Percentiles rank a stretch among this genome's conserved stretches.
These are phyloP conservation scores for Herpotrichia juniperi DNA, from an alignment of 2,329 filamentous ascomycete species.

Conservation along the genomic window DNA sequence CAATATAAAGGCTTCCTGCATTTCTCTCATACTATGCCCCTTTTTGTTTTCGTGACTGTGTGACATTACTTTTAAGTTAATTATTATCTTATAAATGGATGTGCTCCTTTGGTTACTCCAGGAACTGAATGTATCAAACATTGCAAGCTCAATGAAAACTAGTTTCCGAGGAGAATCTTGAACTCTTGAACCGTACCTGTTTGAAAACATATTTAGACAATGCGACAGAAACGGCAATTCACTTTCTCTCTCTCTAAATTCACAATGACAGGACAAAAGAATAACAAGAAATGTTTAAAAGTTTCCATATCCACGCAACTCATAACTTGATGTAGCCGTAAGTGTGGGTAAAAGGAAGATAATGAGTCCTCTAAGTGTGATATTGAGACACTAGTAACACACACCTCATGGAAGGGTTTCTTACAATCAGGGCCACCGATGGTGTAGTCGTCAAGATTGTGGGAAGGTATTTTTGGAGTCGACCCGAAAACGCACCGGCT, in stretches of 20 bases:
- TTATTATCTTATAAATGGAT: no score
- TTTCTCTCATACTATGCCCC: no score
- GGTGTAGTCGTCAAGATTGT: no score
- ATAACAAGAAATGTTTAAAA: neutral
- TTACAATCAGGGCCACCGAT: no score
- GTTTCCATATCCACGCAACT: neutral
- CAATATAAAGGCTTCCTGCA: no score
- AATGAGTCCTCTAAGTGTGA: neutral
- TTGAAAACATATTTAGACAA: no score
- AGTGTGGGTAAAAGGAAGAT: neutral
- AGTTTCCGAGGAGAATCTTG: neutral
- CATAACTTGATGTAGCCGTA: neutral
- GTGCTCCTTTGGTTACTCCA: no score
- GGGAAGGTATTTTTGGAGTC: no score
- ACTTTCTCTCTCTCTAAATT: neutral
- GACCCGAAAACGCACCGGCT: no score
- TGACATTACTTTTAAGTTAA: no score
- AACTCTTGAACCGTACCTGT: no score
- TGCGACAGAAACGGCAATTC: neutral
- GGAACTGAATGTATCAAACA: neutral
- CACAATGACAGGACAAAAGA: neutral
- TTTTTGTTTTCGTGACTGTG: no score
- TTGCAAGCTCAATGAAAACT: neutral
- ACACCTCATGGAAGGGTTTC: neutral
- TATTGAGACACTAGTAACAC: neutral